Percentiles rank a stretch among this genome's conserved stretches.
phyloP scores from a whole-genome alignment of 495 filamentous ascomycete species.

The Tuber melanosporum region DNA sequence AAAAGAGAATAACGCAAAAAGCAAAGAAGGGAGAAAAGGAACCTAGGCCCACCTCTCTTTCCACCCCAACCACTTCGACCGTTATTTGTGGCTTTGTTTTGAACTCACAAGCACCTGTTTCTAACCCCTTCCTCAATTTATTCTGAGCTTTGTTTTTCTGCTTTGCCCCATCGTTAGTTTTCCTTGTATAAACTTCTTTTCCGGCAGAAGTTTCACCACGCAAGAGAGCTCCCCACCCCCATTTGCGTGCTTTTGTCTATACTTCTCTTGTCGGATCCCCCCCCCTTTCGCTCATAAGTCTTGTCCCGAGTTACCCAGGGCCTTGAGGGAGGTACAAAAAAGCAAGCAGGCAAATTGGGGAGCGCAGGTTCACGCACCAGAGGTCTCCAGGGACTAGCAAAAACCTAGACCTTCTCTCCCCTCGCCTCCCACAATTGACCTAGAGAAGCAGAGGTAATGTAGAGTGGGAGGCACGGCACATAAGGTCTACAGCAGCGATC shows the following conservation, averaged over 20 bases:
- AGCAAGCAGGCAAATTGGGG: neutral
- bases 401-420: neutral
- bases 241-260: neutral
- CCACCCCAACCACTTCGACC: neutral
- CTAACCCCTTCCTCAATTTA: neutral
- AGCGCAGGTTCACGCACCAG: neutral
- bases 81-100: neutral
- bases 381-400: neutral
- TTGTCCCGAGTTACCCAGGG: neutral
- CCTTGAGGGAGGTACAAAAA: neutral
- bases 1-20: neutral
- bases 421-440: neutral
- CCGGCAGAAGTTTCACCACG: neutral
- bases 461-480: neutral
- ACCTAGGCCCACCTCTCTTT: neutral
- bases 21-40: neutral
- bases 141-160: neutral
- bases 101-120: neutral
- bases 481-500: neutral
- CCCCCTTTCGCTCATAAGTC: neutral
- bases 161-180: neutral
- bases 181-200: neutral
- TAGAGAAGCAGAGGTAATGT: neutral
- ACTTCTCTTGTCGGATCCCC: neutral
- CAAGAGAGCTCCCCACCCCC: neutral